Percentiles rank a stretch among this genome's conserved stretches.
phyloP scores from a whole-genome alignment of 2,329 filamentous ascomycete genomes.

The Colletotrichum simmondsii region DNA sequence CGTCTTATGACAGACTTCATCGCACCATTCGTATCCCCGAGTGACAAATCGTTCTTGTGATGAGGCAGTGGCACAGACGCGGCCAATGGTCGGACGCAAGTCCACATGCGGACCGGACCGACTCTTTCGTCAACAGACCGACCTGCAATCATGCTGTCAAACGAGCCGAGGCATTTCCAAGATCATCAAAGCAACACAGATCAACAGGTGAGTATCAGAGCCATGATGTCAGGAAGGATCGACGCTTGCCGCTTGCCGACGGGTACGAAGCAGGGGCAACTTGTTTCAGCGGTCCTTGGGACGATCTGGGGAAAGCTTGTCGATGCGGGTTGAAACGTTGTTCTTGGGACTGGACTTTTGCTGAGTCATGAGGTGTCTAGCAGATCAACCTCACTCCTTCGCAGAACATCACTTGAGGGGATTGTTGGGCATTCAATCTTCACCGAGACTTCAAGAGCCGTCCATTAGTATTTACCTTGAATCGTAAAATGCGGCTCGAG shows the following conservation, averaged over 20 bases:
- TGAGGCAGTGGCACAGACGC: background rate
- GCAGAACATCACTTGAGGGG: no score
- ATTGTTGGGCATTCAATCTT: no score
- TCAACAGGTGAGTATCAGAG: background rate
- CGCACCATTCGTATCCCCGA: background rate
- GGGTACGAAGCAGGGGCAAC: background rate
- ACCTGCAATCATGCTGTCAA: background rate
- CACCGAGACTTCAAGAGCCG: no score
- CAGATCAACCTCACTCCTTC: background rate
- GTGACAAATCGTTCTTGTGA: background rate
- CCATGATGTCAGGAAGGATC: background rate
- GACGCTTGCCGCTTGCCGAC: background rate
- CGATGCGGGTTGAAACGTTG: conserved; percentile 12
- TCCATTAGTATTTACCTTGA: no score
- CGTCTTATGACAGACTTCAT: background rate
- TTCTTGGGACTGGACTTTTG: background rate
- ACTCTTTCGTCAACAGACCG: no score
- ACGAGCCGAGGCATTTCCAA: background rate
- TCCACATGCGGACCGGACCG: background rate
- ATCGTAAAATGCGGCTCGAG: no score
- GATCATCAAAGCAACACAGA: rapidly evolving
- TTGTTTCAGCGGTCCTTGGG: background rate
- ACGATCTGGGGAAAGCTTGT: background rate
- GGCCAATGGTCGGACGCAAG: background rate
- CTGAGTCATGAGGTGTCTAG: background rate